A percentile compares a stretch with the other conserved stretches of the same genome.
phyloP scores from a whole-genome alignment of 2,329 filamentous ascomycete genomes.

The Paraphaeosphaeria sporulosa region DNA sequence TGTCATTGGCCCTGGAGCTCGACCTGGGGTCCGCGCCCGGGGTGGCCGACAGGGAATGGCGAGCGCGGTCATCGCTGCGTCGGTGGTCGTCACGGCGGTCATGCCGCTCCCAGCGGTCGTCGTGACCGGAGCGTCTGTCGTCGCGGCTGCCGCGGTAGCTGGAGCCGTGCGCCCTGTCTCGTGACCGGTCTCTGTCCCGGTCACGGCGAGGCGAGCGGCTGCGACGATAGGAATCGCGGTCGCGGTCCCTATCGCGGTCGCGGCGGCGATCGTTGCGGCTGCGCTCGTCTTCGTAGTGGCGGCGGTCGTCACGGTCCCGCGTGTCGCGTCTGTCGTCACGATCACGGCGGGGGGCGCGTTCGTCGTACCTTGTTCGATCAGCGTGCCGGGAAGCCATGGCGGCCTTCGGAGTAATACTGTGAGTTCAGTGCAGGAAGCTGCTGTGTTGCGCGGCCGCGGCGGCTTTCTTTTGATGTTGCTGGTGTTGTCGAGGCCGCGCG shows the following conservation, averaged over 20 bases:
- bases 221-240: conserved; percentile 40
- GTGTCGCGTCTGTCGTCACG: conserved; percentile 54
- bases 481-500: background rate
- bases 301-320: conserved; percentile 51
- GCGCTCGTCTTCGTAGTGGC: conserved; percentile 45
- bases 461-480: background rate
- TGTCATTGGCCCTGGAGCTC: conserved; percentile 42
- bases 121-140: conserved; percentile 51
- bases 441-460: background rate
- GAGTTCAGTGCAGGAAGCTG: background rate
- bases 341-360: conserved; percentile 39
- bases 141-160: conserved; percentile 54
- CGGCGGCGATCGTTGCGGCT: conserved; percentile 63
- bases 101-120: conserved; percentile 67
- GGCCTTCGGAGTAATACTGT: conserved; percentile 27
- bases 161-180: conserved; percentile 64
- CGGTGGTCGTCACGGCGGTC: conserved; percentile 77
- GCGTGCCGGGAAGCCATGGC: conserved; percentile 67
- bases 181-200: conserved; percentile 56
- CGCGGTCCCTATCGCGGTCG: conserved; percentile 53
- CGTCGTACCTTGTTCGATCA: conserved; percentile 70
- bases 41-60: conserved; percentile 73
- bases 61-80: conserved; percentile 68
- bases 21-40: conserved; percentile 33
- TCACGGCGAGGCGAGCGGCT: conserved; percentile 48